These are phyloP conservation scores for Eutypella sp. DNA, from an alignment of 2,329 filamentous ascomycete species.

Conservation along the genomic window DNA sequence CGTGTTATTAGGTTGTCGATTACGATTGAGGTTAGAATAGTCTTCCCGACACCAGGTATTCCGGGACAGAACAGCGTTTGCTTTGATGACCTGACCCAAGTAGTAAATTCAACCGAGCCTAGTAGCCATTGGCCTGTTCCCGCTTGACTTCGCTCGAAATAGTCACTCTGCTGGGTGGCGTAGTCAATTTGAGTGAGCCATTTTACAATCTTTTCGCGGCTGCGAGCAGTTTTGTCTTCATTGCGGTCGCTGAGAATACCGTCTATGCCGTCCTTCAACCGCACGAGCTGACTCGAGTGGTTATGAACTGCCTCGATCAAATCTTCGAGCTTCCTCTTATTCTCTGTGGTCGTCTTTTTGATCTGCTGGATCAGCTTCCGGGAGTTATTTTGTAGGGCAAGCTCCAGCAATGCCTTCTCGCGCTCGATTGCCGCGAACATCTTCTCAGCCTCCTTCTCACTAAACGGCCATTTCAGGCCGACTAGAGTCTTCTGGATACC, in stretches of 20 bases:
- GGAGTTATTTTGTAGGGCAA: slow-evolving; percentile 1
- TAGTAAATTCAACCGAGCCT: slow-evolving; percentile 5
- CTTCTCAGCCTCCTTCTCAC: slow-evolving; percentile 17
- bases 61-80: slow-evolving; percentile 41
- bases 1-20: slow-evolving; percentile 32
- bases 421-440: slow-evolving; percentile 7
- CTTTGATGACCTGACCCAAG: slow-evolving; percentile 6
- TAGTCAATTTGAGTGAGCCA: slow-evolving; percentile 37
- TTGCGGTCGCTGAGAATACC: too few species aligned
- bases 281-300: too few species aligned
- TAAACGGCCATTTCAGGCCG: slow-evolving; percentile 15
- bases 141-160: slow-evolving; percentile 28
- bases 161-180: slow-evolving; percentile 34
- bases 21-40: slow-evolving; percentile 36
- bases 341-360: background rate
- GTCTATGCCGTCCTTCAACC: too few species aligned
- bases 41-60: slow-evolving; percentile 46
- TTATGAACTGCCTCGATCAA: background rate
- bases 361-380: background rate
- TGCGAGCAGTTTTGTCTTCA: too few species aligned
- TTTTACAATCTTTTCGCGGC: slow-evolving; percentile 27
- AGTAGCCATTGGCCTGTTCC: slow-evolving; percentile 28
- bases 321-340: background rate
- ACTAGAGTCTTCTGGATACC: slow-evolving; percentile 4
- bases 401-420: slow-evolving; percentile 7